Base-by-base conservation (phyloP, 2,329 filamentous ascomycete species). In the Magnaporthiopsis poae region DNA sequence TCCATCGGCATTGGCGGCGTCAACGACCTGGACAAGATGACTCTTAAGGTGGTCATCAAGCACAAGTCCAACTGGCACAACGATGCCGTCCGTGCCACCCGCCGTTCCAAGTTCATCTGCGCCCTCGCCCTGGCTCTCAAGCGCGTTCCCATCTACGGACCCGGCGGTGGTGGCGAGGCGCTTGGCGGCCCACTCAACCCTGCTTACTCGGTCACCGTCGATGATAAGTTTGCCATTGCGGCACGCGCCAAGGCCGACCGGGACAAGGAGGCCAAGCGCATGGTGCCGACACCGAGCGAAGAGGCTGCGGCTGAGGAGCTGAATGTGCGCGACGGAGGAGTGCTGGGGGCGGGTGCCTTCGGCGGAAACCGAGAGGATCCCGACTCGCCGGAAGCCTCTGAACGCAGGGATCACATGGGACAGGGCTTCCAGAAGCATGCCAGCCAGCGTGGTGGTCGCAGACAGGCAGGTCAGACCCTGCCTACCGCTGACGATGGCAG, bases 61-160 rank as follows among this genome's bases (percentile, higher is more conserved):
- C 92, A 98, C 82, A 98, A 98, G 80, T 91, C 89, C 67, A 95
- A 94, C 79, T 94, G 91, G 90, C 87, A 91, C 71, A 92, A 97
- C 77, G 94, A 96, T 71, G 83, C 86, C 1, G 84, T 97, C 60
- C 90, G 93, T 60, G 88, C 89, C 25, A 85, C 89, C 8, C 88
- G 93, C 65, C 88, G 94, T 68, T 96, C 90, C 75, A 98, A 96
- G 78, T 98, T 99, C 80, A 96, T 98, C 88, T 96, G 93, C 74
- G 95, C 95, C 0, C 81, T 99, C 67, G 88, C 95, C 5, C 78
- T 92, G 11, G 92, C 94, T 3, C 80, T 97, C 67, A 90, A 92
- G 78, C 92, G 89, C 79, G 84, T 99, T 25, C 94, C 93, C 12
- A 94, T 99, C 73, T 85, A 91, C 71, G 87, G 81, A 27, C 94